These are phyloP conservation scores for Coemansia sp. DNA, from an alignment of 192 early-diverging fungal species.

Conservation along the genomic window DNA sequence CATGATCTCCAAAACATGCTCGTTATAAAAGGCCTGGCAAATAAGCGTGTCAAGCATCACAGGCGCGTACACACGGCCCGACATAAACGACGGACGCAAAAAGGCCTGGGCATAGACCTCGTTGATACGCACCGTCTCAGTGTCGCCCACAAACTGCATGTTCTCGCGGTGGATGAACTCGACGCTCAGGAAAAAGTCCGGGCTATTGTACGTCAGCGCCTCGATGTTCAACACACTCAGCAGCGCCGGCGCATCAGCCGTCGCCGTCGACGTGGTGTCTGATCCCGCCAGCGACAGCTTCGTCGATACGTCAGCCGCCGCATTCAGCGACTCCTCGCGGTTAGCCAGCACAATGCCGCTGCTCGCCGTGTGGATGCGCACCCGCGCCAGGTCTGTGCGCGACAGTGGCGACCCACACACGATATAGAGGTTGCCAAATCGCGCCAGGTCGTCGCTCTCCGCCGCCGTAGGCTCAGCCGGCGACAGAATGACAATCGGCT, in stretches of 20 bases:
- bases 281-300: slow-evolving; percentile 46
- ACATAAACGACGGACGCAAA: slow-evolving; percentile 69
- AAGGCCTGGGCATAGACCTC: slow-evolving; percentile 66
- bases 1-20: slow-evolving; percentile 62
- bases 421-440: slow-evolving; percentile 59
- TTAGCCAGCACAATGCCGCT: slow-evolving; percentile 64
- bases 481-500: slow-evolving; percentile 65
- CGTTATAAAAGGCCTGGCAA: slow-evolving; percentile 74
- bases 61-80: slow-evolving; percentile 71
- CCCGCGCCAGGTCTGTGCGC: slow-evolving; percentile 64
- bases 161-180: slow-evolving; percentile 76
- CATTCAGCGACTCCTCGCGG: slow-evolving; percentile 46
- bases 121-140: slow-evolving; percentile 59
- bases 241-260: slow-evolving; percentile 67
- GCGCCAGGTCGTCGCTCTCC: slow-evolving; percentile 47
- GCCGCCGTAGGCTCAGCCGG: slow-evolving; percentile 48
- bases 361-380: slow-evolving; percentile 58
- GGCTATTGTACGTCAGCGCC: slow-evolving; percentile 47
- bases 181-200: slow-evolving; percentile 66
- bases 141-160: slow-evolving; percentile 76
- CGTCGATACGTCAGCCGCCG: slow-evolving; percentile 38
- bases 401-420: slow-evolving; percentile 62
- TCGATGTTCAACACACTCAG: slow-evolving; percentile 71
- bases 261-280: slow-evolving; percentile 53
- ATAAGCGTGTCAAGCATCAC: slow-evolving; percentile 73